phyloP scores from a whole-genome alignment of 2,329 filamentous ascomycete genomes.

The Colletotrichum eleusines region DNA sequence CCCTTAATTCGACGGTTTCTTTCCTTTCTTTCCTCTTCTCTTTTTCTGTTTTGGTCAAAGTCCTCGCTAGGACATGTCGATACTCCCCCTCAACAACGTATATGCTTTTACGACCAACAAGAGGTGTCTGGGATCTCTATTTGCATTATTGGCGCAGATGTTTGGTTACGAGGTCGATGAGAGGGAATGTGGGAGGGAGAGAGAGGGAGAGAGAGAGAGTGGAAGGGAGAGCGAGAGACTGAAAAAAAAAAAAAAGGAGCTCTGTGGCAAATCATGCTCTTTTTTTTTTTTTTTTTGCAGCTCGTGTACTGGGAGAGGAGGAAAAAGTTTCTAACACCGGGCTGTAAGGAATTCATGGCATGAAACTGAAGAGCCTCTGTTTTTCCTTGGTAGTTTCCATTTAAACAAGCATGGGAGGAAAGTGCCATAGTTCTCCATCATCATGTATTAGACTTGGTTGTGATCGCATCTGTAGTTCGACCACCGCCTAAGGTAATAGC shows the following conservation, averaged over 20 bases:
- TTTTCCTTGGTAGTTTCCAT: background rate
- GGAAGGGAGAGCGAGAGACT: too few species aligned
- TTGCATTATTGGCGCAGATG: slow-evolving; percentile 35
- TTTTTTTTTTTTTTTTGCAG: background rate
- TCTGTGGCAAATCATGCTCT: too few species aligned
- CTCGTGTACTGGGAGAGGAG: background rate
- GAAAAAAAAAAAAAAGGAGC: background rate
- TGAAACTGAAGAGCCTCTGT: background rate
- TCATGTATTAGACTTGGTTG: slow-evolving; percentile 31
- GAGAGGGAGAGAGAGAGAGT: background rate
- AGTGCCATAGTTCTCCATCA: background rate
- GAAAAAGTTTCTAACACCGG: background rate
- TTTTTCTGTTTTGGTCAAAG: background rate
- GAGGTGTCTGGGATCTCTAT: slow-evolving; percentile 3
- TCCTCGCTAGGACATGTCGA: slow-evolving; percentile 25
- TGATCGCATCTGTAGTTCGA: slow-evolving; percentile 21
- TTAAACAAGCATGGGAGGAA: slow-evolving; percentile 4
- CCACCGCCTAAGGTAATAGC: slow-evolving; percentile 32
- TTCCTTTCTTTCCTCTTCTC: background rate
- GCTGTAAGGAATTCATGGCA: slow-evolving; percentile 3
- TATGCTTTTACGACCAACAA: slow-evolving; percentile 31
- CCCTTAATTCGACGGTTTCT: background rate
- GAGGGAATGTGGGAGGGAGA: background rate
- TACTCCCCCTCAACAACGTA: background rate
- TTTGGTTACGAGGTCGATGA: slow-evolving; percentile 27